Evolutionary conservation across 2,329 filamentous ascomycete genomes (phyloP), one percentile per base, ranked within the genome.

Genomic region (Daldinia eschscholtzii): DNA sequence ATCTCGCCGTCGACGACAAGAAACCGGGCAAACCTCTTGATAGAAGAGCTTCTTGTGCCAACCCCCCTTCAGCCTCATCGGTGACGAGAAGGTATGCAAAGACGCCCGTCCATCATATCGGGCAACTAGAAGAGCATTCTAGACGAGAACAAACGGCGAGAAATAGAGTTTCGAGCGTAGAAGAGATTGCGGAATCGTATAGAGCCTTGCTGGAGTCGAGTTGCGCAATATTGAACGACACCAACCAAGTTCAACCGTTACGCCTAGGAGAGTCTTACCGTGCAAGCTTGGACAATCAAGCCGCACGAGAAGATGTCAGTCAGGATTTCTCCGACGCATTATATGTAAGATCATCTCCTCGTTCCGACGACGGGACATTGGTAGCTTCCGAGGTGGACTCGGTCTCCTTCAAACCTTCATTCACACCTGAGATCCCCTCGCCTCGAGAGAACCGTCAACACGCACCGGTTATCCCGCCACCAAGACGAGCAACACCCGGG

Each of bases 111-210:
- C 80, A 80, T 46, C 78, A 79, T 9, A 84, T 87, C 64, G 84
- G 84, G 13, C 85, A 87, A 71, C 78, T 85, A 1, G 85, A 87
- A 65, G 77, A 77, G 6, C 65, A 73, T 13, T 69, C 73, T 26
- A 64, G 67, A 50, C 65, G 73, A 53, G 71, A 76, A 6, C 73
- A 60, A 30, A n/a, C 71, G 9, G 68, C 70, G 2, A 67, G 76
- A 3, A 76, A 76, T 37, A 80, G 81, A 70, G 80, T 78, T 0
- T 79, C 80, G 0, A 85, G 81, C 70, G 81, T 83, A 37, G 84
- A 87, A 60, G 76, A 80, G 42, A 83, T 87, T 37, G 85, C 85
- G 23, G 83, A 86, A 48, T 84, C 86, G 60, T 87, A 87, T 67
- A 80, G 80, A 18, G 82, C 82, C 1, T 71, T 87, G 1, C 76